Evolutionary conservation across 2,329 filamentous ascomycete species (phyloP).

Genomic region (Penicillium sp.): DNA sequence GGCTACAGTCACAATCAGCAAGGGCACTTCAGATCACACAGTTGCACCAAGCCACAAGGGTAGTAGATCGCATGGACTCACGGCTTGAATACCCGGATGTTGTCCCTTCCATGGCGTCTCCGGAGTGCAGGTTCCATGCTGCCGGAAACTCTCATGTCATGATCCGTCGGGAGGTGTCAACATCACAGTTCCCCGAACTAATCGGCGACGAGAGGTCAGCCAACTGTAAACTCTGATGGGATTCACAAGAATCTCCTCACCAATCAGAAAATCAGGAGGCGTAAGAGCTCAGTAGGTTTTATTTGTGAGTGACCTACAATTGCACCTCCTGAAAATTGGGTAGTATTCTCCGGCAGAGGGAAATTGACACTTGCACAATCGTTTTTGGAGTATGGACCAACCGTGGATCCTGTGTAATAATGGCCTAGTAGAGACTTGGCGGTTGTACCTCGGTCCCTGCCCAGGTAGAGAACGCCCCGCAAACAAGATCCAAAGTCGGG

Average conservation of each 20-base stretch:
- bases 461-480: conserved; percentile 10
- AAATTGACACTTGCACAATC: neutral
- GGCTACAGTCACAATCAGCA: conserved; percentile 20
- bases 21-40: conserved; percentile 1
- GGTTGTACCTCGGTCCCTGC: conserved; percentile 17
- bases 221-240: conserved; percentile 8
- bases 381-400: conserved; percentile 12
- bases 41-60: conserved; percentile 7
- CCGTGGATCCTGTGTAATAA: conserved; percentile 22
- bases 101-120: conserved; percentile 18
- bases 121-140: conserved; percentile 24
- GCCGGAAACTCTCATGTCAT: conserved; percentile 21
- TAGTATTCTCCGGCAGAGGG: conserved; percentile 14
- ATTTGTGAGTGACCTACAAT: conserved; percentile 9
- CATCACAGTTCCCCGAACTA: conserved; percentile 13
- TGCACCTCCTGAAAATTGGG: conserved; percentile 17
- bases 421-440: conserved; percentile 6
- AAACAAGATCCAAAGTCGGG: conserved; percentile 7
- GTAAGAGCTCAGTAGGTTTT: neutral
- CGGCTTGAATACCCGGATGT: conserved; percentile 26
- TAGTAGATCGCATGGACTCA: conserved; percentile 21
- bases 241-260: conserved; percentile 4
- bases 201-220: conserved; percentile 4
- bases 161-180: conserved; percentile 17
- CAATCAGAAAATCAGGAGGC: conserved; percentile 10